These are phyloP conservation scores for Irpex lacteus DNA, from an alignment of 1,284 basidiomycete genomes.

Conservation along the genomic window DNA sequence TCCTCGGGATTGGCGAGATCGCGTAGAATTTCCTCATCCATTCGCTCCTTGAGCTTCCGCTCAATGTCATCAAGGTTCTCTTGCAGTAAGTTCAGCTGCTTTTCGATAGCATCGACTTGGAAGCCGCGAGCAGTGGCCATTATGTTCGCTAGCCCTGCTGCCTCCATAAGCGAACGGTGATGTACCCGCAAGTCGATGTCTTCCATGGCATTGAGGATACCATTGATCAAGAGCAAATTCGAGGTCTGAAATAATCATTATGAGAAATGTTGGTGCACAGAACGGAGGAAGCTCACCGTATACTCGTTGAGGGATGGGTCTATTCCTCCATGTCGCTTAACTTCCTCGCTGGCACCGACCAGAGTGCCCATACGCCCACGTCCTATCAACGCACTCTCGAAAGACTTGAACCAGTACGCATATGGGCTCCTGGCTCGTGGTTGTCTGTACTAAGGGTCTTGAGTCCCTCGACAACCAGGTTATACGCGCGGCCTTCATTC, in stretches of 20 bases:
- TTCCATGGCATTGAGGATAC: slow-evolving; percentile 60
- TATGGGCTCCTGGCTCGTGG: slow-evolving; percentile 60
- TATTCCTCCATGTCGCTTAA: slow-evolving; percentile 58
- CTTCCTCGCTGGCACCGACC: slow-evolving; percentile 92
- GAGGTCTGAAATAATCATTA: slow-evolving; percentile 41
- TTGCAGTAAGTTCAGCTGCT: slow-evolving; percentile 69
- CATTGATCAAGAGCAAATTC: slow-evolving; percentile 72
- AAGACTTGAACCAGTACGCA: slow-evolving; percentile 87
- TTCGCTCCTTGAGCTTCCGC: slow-evolving; percentile 69
- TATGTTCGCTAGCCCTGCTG: slow-evolving; percentile 78
- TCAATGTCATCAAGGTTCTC: slow-evolving; percentile 78
- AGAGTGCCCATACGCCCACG: slow-evolving; percentile 93
- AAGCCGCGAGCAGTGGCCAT: slow-evolving; percentile 73
- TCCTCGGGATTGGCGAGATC: slow-evolving; percentile 84
- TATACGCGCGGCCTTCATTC: slow-evolving; percentile 50
- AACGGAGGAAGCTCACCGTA: slow-evolving; percentile 53
- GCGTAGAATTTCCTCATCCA: slow-evolving; percentile 75
- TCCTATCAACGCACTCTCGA: slow-evolving; percentile 78
- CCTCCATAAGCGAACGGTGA: slow-evolving; percentile 86
- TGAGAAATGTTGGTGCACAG: background rate
- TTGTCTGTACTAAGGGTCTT: slow-evolving; percentile 67
- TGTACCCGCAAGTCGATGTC: slow-evolving; percentile 85
- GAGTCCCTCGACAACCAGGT: slow-evolving; percentile 60
- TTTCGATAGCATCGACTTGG: slow-evolving; percentile 62
- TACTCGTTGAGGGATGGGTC: slow-evolving; percentile 79